Base-by-base conservation (phyloP, 352 stramenopile genomes). In the Pythium pyrilobum region DNA sequence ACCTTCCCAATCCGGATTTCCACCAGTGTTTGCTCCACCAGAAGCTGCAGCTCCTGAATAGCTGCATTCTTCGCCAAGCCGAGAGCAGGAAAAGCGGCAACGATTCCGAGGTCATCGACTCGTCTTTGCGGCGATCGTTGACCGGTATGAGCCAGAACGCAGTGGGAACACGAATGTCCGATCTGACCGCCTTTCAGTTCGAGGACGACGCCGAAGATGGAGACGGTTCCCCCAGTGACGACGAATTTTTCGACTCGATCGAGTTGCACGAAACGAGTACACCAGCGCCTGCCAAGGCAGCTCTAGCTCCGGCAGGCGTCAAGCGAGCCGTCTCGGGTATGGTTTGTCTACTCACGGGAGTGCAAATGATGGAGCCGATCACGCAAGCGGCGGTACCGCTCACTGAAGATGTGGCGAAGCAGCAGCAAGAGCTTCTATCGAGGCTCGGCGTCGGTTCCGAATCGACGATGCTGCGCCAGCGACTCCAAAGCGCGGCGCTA, bases 191-290 rank as follows among this genome's bases (percentile, higher is more conserved):
- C 7, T 73, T 71, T 49, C 45, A 36, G 1, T 55, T 76, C 6
- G 64, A 74, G 7, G 66, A 75, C 12, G 64, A 59, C 9, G 55
- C 46, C 24, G 59, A 63, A 21, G 63, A 73, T 24, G 64, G 55
- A 38, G 58, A 69, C n/a, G 64, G 56, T 11, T 69, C 58, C 32
- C 60, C 38, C 16, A 89, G 77, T 27, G 82, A 90, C n/a, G 79
- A 92, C 31, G 82, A 92, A 46, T 92, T 89, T 56, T 92, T 89
- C 53, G 82, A 92, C 43, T 84, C 77, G 10, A 64, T 90, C 10
- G 75, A 92, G 43, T 63, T 86, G 25, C 58, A 78, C 5, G 67
- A 72, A 31, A 27, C 21, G 2, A 24, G 32, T 16, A 13, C 49
- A 16, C 28, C 27, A 15, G 37, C 38, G 4, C 37, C 60, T 39